Conservation (phyloP, 1,284 basidiomycete species). For the Ustilago loliicola region DNA sequence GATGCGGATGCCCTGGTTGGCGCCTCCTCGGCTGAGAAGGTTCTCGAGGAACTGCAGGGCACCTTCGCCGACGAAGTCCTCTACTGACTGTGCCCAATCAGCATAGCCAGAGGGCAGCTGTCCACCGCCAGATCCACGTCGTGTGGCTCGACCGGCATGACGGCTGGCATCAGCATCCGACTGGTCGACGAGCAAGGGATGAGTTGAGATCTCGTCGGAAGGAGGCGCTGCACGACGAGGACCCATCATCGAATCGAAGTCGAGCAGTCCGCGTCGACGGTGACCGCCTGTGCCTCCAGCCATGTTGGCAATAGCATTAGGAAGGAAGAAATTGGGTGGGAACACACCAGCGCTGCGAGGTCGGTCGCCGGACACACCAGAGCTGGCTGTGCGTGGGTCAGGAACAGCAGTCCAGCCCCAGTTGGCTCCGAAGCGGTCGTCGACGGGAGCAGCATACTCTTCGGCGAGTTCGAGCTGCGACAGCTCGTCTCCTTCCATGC, state of each 20-base stretch:
- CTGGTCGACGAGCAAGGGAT: slow-evolving; percentile 83
- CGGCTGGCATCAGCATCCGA: slow-evolving; percentile 41
- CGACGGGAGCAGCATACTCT: slow-evolving; percentile 42
- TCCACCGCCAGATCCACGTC: slow-evolving; percentile 20
- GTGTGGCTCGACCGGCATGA: slow-evolving; percentile 28
- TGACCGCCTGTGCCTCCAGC: slow-evolving; percentile 33
- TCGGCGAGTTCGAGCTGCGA: slow-evolving; percentile 64
- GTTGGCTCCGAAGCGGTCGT: slow-evolving; percentile 69
- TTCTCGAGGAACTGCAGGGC: slow-evolving; percentile 87
- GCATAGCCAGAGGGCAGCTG: slow-evolving; percentile 33
- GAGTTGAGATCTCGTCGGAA: slow-evolving; percentile 73
- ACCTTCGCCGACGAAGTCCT: slow-evolving; percentile 84
- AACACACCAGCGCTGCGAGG: slow-evolving; percentile 30
- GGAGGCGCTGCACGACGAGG: slow-evolving; percentile 39
- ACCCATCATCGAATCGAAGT: slow-evolving; percentile 51
- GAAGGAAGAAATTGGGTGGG: slow-evolving; percentile 60
- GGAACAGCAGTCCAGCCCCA: slow-evolving; percentile 65
- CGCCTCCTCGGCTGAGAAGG: slow-evolving; percentile 73
- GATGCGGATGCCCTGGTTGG: slow-evolving; percentile 59
- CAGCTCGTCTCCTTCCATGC: slow-evolving; percentile 58
- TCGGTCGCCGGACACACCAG: slow-evolving; percentile 26
- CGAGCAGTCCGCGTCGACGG: slow-evolving; percentile 47
- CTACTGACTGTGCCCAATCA: slow-evolving; percentile 78
- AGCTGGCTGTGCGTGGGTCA: slow-evolving; percentile 19
- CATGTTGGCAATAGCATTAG: slow-evolving; percentile 38